These are phyloP conservation scores for Lactarius deliciosus DNA, from an alignment of 768 basidiomycete species.

Conservation along the genomic window DNA sequence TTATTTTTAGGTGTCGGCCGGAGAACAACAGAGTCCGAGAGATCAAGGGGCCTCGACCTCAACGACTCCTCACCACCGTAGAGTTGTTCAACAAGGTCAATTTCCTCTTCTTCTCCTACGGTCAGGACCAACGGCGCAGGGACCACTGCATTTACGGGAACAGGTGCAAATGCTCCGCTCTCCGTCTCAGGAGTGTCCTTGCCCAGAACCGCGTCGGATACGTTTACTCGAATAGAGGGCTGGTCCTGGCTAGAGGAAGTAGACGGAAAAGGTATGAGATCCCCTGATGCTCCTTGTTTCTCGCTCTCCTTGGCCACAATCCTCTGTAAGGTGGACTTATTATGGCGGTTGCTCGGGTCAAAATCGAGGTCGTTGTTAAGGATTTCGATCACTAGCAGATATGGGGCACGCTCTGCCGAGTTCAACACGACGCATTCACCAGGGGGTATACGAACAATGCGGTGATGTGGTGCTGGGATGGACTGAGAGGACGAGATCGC, in stretches of 20 bases:
- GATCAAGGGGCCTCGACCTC: conserved; percentile 65
- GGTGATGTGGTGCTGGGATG: conserved; percentile 74
- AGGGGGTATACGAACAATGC: conserved; percentile 95
- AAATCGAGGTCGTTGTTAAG: conserved; percentile 90
- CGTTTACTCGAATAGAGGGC: conserved; percentile 21
- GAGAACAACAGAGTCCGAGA: conserved; percentile 82
- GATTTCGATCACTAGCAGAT: conserved; percentile 88
- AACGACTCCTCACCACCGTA: conserved; percentile 80
- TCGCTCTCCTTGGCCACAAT: conserved; percentile 67
- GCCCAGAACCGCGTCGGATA: conserved; percentile 33
- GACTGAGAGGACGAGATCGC: conserved; percentile 40
- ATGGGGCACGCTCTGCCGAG: conserved; percentile 95
- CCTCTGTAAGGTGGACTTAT: conserved; percentile 82
- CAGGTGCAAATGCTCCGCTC: conserved; percentile 8
- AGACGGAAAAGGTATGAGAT: conserved; percentile 42
- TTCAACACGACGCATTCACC: conserved; percentile 98
- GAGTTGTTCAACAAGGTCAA: conserved; percentile 95
- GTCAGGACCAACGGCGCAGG: conserved; percentile 20
- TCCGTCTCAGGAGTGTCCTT: conserved; percentile 31
- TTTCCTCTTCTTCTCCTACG: conserved; percentile 70
- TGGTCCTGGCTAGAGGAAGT: conserved; percentile 11
- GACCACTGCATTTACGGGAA: background rate
- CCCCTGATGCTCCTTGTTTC: conserved; percentile 55
- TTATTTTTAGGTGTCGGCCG: conserved; percentile 84
- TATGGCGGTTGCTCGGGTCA: conserved; percentile 76